Percentiles rank a stretch among this genome's conserved stretches.
phyloP scores from a whole-genome alignment of 768 basidiomycete genomes.

The Scleroderma citrinum region DNA sequence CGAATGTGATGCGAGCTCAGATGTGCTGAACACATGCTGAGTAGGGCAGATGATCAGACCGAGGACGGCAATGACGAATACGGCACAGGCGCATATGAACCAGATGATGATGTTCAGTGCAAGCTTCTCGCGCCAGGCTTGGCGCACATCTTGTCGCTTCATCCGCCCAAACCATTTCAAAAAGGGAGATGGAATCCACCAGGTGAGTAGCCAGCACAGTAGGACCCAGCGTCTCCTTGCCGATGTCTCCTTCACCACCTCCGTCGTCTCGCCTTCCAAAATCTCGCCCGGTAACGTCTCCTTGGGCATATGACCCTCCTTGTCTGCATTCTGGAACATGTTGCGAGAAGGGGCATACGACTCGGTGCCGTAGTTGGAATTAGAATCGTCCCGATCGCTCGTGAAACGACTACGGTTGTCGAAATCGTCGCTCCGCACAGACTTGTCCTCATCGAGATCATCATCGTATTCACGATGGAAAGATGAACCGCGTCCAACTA shows the following conservation, averaged over 20 bases:
- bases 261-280: conserved; percentile 82
- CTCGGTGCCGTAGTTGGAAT: conserved; percentile 83
- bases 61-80: conserved; percentile 90
- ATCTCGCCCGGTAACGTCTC: conserved; percentile 82
- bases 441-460: conserved; percentile 71
- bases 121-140: conserved; percentile 97
- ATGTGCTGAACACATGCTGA: conserved; percentile 80
- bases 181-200: conserved; percentile 76
- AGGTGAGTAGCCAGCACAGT: conserved; percentile 86
- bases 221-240: conserved; percentile 84
- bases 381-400: conserved; percentile 69
- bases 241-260: conserved; percentile 77
- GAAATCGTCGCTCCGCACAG: conserved; percentile 69
- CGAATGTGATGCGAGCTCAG: conserved; percentile 74
- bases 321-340: conserved; percentile 88
- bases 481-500: conserved; percentile 77
- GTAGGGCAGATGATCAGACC: conserved; percentile 90
- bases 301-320: conserved; percentile 68
- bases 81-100: conserved; percentile 82
- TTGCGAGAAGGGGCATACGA: conserved; percentile 92
- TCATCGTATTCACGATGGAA: conserved; percentile 81
- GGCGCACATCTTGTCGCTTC: conserved; percentile 90
- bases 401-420: conserved; percentile 77
- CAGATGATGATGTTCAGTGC: conserved; percentile 94
- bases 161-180: conserved; percentile 76